These are phyloP conservation scores for Candida koratica DNA, from an alignment of 805 yeast species.

Conservation along the genomic window DNA sequence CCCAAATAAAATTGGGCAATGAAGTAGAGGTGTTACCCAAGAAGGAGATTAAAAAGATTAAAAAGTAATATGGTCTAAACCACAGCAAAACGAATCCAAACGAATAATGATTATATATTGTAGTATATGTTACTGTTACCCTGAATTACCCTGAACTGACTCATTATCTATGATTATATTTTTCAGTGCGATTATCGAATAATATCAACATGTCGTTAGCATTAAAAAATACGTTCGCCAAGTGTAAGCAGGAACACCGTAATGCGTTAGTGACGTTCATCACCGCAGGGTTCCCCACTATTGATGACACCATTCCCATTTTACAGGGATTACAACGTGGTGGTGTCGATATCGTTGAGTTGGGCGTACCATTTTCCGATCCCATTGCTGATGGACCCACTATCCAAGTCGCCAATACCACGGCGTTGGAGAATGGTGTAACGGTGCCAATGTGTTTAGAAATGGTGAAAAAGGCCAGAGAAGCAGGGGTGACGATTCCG, in stretches of 20 bases:
- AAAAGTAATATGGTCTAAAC: background rate
- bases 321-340: constrained; percentile 87
- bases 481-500: constrained; percentile 81
- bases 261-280: constrained; percentile 87
- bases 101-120: no score
- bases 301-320: constrained; percentile 84
- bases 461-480: constrained; percentile 70
- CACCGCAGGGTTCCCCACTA: constrained; percentile 90
- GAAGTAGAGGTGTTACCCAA: constrained; percentile 42
- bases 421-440: constrained; percentile 81
- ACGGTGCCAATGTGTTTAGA: constrained; percentile 68
- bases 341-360: constrained; percentile 91
- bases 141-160: constrained; percentile 33
- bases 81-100: background rate
- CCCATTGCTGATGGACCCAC: constrained; percentile 99
- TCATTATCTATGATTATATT: no score
- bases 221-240: constrained; percentile 55
- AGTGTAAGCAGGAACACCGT: constrained; percentile 63
- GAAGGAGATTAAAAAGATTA: constrained; percentile 2
- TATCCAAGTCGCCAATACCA: constrained; percentile 81
- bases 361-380: constrained; percentile 95
- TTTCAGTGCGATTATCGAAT: constrained; percentile 2
- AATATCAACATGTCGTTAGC: constrained; percentile 44
- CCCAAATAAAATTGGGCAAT: constrained; percentile 48
- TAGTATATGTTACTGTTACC: no score